Evolutionary conservation across 176 grass and related monocot genomes (phyloP), one percentile per base, ranked within the genome.

Genomic region (Pontederia paniculata): DNA sequence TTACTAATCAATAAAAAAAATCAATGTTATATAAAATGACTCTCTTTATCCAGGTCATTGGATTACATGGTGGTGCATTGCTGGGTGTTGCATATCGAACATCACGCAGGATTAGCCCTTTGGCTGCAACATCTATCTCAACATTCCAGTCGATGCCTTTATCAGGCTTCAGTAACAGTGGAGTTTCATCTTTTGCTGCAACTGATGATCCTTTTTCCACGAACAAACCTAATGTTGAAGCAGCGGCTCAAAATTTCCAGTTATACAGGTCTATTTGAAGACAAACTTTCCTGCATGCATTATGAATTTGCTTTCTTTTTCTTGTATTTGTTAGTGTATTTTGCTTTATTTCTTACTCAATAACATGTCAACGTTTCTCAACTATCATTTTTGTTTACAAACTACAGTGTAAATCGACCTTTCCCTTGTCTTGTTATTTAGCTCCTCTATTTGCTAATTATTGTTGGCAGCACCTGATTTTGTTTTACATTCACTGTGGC

Each of bases 41-140:
- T 59, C 31, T 47, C n/a, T 23, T 17, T 63, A 15, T 73, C 75
- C 84, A 97, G 93, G 86, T 97, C 20, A 81, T 91, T 79, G 93
- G 86, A 20, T 84, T 97, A 80, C 93, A 97, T 79, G 86, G 93
- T 63, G 93, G 93, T 55, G 93, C 93, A 68, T 81, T 97, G 68
- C 80, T 97, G 60, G 93, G 93, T 60, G 86, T 97, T 64, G 88
- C 93, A 61, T 97, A 97, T 58, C 77, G 86, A 44, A 97, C 83
- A 52, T 97, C 86, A 69, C 83, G 86, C 56, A 87, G 86, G 80
- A 91, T 97, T 31, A 91, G 77, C 71, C 83, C 93, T 64, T n/a
- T 86, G 65, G 70, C 80, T 14, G 93, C 93, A 68, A 90, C 86
- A 14, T 74, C 86, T 79, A 88, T 90, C 71, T 97, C 93, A 74